Evolutionary conservation across 495 filamentous ascomycete genomes (phyloP).

Genomic region (Trichocladium antarcticum): DNA sequence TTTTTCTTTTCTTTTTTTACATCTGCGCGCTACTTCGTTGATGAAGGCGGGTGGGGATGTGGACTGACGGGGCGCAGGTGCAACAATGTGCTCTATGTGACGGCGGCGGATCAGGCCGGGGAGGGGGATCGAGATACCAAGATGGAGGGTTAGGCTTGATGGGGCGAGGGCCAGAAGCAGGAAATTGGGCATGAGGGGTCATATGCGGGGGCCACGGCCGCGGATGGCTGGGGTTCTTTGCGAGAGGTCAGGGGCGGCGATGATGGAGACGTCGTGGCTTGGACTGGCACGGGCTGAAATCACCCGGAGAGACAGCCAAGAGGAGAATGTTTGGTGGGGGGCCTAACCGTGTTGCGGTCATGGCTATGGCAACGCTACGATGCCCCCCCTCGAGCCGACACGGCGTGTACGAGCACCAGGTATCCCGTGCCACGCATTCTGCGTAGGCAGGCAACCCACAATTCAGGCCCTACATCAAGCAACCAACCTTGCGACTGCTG

Average conservation of each 20-base stretch:
- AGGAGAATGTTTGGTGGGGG: not conserved
- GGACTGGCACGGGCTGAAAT: too few relatives aligned
- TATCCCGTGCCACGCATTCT: too few relatives aligned
- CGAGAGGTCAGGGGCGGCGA: too few relatives aligned
- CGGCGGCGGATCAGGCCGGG: slow-evolving; percentile 49
- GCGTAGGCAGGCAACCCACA: not conserved
- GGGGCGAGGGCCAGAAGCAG: too few relatives aligned
- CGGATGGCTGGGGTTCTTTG: not conserved
- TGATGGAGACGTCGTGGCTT: too few relatives aligned
- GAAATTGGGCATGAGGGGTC: too few relatives aligned
- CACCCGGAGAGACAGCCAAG: not conserved
- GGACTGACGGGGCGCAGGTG: slow-evolving; percentile 6
- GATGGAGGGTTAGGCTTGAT: slow-evolving; percentile 47
- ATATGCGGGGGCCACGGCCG: too few relatives aligned
- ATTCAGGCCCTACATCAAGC: slow-evolving; percentile 57
- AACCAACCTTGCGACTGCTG: slow-evolving; percentile 81
- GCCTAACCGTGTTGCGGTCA: not conserved
- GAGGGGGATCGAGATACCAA: slow-evolving; percentile 38
- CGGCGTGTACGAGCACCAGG: too few relatives aligned
- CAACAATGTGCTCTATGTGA: slow-evolving; percentile 91
- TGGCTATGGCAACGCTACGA: not conserved
- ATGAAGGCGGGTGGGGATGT: not conserved
- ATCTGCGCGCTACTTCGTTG: not conserved
- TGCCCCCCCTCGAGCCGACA: not conserved
- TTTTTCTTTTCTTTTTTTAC: not conserved